Evolutionary conservation across 164 flowering plant genomes (phyloP).

Genomic region (Liriodendron chinense): DNA sequence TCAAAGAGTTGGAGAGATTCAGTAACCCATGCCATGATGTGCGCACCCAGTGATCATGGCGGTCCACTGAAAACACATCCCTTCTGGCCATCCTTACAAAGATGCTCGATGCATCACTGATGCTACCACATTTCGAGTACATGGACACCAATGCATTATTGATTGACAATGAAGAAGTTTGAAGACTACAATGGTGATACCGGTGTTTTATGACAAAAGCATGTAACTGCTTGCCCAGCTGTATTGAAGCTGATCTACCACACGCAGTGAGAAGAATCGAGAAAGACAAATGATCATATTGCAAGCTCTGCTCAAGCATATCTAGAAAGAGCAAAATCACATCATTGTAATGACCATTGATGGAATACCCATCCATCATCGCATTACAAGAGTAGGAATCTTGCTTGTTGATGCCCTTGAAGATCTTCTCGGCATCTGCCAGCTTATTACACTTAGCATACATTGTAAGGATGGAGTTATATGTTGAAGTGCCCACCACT

Average conservation of each 20-base stretch:
- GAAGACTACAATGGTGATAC: background rate
- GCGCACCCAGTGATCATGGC: constrained; percentile 37
- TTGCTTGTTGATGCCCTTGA: constrained; percentile 15
- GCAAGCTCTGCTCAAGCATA: constrained; percentile 18
- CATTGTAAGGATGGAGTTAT: constrained; percentile 30
- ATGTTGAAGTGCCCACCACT: constrained; percentile 7
- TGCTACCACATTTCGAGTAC: constrained; percentile 40
- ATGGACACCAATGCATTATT: constrained; percentile 32
- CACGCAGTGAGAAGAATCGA: constrained; percentile 35
- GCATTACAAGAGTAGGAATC: constrained; percentile 38
- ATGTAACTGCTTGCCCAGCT: constrained; percentile 32
- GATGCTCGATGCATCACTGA: constrained; percentile 24
- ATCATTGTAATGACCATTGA: constrained; percentile 17
- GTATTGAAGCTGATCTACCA: constrained; percentile 24
- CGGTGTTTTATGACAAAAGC: constrained; percentile 16
- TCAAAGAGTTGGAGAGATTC: constrained; percentile 25
- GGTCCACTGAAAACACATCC: constrained; percentile 40
- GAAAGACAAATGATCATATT: constrained; percentile 24
- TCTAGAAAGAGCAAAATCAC: constrained; percentile 20
- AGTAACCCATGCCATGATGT: constrained; percentile 27
- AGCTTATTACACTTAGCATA: constrained; percentile 25
- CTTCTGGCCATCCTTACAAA: constrained; percentile 22
- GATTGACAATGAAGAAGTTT: constrained; percentile 15
- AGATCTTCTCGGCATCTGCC: constrained; percentile 26
- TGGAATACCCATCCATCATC: constrained; percentile 39